phyloP scores from a whole-genome alignment of 169 alveolate species.

The Babesia divergens region DNA sequence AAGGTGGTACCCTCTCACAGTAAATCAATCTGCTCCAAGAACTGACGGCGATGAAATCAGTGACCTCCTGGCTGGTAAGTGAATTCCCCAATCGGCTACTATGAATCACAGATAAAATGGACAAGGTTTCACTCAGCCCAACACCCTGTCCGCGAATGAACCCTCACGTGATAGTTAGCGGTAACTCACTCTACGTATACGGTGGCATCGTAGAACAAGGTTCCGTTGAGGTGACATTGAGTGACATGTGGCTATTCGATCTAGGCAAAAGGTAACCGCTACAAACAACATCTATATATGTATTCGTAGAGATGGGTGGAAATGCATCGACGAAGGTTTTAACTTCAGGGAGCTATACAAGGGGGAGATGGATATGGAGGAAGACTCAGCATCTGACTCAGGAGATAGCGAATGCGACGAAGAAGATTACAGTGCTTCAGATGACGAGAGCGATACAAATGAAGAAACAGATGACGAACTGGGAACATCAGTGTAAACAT shows the following conservation, averaged over 20 bases:
- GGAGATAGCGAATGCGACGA: conserved; percentile 4
- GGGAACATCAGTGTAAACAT: no score
- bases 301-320: conserved; percentile 51
- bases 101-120: conserved; percentile 9
- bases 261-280: conserved; percentile 26
- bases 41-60: background rate
- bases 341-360: conserved; percentile 33
- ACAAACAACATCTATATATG: background rate
- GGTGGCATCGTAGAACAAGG: conserved; percentile 54
- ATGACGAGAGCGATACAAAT: conserved; percentile 24
- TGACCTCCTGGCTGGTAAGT: conserved; percentile 8
- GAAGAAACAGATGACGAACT: conserved; percentile 28
- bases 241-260: conserved; percentile 53
- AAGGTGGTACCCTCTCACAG: conserved; percentile 64
- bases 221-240: conserved; percentile 51
- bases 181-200: conserved; percentile 52
- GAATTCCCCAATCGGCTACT: background rate
- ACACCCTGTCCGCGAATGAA: conserved; percentile 49
- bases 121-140: conserved; percentile 19
- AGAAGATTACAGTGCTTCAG: background rate
- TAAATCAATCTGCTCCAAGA: conserved; percentile 13
- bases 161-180: conserved; percentile 36
- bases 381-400: conserved; percentile 12
- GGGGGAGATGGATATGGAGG: conserved; percentile 29
- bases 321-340: conserved; percentile 37